A percentile compares a stretch with the other conserved stretches of the same genome.
These are phyloP conservation scores for Tetradesmus obliquus DNA, from an alignment of 139 green algal species.

Conservation along the genomic window DNA sequence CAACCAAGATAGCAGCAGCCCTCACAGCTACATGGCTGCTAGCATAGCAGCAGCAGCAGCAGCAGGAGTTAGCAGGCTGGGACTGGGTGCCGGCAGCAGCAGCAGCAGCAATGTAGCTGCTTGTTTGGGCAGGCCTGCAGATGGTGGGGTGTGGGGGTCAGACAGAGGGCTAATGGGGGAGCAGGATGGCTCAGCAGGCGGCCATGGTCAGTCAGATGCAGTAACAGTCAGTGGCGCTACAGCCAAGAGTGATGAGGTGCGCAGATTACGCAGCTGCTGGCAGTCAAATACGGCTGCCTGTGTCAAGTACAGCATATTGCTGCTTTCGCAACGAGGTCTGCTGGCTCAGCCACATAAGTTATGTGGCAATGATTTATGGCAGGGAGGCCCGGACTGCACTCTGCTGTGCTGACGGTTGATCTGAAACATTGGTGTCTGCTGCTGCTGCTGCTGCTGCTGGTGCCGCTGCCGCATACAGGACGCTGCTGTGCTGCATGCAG, in stretches of 20 bases:
- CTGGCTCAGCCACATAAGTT: background rate
- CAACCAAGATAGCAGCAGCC: background rate
- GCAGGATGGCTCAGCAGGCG: background rate
- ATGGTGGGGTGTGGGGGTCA: background rate
- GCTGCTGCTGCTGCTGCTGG: background rate
- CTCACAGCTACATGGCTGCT: too few relatives aligned
- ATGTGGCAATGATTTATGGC: background rate
- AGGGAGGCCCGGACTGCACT: background rate
- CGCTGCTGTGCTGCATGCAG: background rate
- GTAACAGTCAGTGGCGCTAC: background rate
- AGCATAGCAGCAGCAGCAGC: background rate
- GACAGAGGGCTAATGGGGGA: background rate
- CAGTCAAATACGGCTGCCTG: background rate
- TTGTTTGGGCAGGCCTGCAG: background rate
- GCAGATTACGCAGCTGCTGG: background rate
- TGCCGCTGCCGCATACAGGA: background rate
- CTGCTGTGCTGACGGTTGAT: background rate
- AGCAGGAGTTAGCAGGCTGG: background rate
- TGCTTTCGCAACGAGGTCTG: background rate
- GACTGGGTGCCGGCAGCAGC: background rate
- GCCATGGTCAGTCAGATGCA: background rate
- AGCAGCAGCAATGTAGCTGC: background rate
- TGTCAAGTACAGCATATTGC: too few relatives aligned
- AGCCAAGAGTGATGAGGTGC: too few relatives aligned
- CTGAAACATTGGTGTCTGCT: background rate